These are phyloP conservation scores for Gossypium schwendimanii DNA, from an alignment of 441 rosid species.

Conservation along the genomic window DNA sequence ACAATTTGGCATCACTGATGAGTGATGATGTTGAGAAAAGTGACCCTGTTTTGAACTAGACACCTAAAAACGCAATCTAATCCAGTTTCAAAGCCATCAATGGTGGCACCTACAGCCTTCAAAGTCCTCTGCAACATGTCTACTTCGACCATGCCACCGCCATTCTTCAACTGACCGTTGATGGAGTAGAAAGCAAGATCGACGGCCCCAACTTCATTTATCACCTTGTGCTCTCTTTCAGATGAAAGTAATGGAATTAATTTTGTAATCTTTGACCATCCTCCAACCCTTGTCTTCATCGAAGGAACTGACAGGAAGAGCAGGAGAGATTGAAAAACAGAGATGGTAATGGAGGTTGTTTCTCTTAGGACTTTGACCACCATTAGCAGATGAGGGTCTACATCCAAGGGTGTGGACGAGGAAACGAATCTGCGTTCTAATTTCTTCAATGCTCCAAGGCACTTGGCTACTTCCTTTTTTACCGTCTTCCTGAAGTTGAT, in stretches of 20 bases:
- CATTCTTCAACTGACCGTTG: conserved; percentile 14
- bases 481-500: conserved; percentile 39
- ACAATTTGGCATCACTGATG: background rate
- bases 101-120: conserved; percentile 23
- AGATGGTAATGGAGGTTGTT: conserved; percentile 29
- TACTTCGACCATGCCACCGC: conserved; percentile 21
- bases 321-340: conserved; percentile 39
- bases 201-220: conserved; percentile 47
- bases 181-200: conserved; percentile 36
- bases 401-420: background rate
- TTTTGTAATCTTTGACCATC: conserved; percentile 48
- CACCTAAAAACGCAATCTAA: conserved; percentile 35
- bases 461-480: conserved; percentile 32
- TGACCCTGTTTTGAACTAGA: conserved; percentile 38
- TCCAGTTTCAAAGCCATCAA: conserved; percentile 36
- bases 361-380: conserved; percentile 33
- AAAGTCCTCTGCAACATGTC: conserved; percentile 24
- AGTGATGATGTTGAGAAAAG: conserved; percentile 34
- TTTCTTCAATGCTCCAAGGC: conserved; percentile 30
- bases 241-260: conserved; percentile 27
- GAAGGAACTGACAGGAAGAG: conserved; percentile 32
- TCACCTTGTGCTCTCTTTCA: conserved; percentile 18
- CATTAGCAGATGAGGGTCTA: conserved; percentile 19
- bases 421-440: conserved; percentile 9
- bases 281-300: conserved; percentile 19